Evolutionary conservation across 1,139 yeast species (phyloP), one percentile per base, ranked within the genome.

Genomic region (Blastobotrys arbuscula): DNA sequence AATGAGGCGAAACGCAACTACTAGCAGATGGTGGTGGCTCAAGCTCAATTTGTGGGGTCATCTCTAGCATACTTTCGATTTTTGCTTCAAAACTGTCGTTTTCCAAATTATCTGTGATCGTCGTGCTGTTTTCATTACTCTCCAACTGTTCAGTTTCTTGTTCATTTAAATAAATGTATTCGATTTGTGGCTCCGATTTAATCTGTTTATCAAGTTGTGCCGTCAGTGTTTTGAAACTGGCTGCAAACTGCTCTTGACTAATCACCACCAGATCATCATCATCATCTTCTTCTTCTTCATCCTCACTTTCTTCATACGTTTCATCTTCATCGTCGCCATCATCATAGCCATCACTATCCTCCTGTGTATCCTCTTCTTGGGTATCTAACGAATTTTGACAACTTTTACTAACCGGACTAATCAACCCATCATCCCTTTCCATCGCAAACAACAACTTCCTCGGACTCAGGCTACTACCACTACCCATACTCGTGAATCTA

Each of bases 151-250:
- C 28, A 7, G 28, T 7, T 28, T 28, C 31, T 12, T 28, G n/a
- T 12, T 28, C 31, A 28, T n/a, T 28, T 9, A 28, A 4, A 28
- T 28, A 28, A 28, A 28, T n/a, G 13, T 28, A 28, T 28, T 28
- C 31, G 13, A 28, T 9, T 28, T 9, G 10, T 28, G 10, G 3
- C 16, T 35, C 39, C 24, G 23, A 4, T 16, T 35, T 35, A 21
- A 36, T 36, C 6, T 8, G 10, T 19, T n/a, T 21, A 20, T 81
- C 75, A 9, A 13, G 20, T n/a, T 35, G 34, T 15, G 36, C 24
- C 7, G 37, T 16, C 13, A 26, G 8, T 2, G 33, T 26, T 15
- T 41, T 23, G 18, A 20, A 26, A 39, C 31, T 39, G 3, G 4
- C 6, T 2, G 8, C 18, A 15, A 23, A n/a, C 9, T 15, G 20